phyloP scores from a whole-genome alignment of 2,329 filamentous ascomycete genomes.

The Sclerotinia spermophila region DNA sequence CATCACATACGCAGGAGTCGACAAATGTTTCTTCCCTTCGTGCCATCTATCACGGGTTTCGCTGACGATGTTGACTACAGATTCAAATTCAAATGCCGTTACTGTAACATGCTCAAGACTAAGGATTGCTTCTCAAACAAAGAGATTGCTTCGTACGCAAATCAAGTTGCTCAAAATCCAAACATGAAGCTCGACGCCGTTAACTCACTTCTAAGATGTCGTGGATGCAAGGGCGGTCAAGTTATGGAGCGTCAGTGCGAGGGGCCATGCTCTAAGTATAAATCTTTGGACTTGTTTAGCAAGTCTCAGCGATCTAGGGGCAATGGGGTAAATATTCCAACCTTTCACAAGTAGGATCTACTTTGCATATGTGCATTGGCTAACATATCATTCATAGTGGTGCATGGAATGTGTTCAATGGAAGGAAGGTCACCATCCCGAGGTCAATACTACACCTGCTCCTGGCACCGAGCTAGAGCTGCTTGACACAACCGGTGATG shows the following conservation, averaged over 20 bases:
- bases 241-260: conserved; percentile 47
- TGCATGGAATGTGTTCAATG: conserved; percentile 38
- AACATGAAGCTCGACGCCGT: conserved; percentile 23
- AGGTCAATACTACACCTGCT: conserved; percentile 22
- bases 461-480: conserved; percentile 18
- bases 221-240: conserved; percentile 43
- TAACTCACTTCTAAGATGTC: conserved; percentile 39
- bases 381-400: conserved; percentile 35
- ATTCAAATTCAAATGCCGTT: conserved; percentile 18
- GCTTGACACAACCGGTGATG: neutral
- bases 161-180: conserved; percentile 20
- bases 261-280: conserved; percentile 44
- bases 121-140: conserved; percentile 44
- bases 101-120: conserved; percentile 32
- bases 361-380: neutral
- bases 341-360: neutral
- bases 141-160: conserved; percentile 42
- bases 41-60: neutral
- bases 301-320: conserved; percentile 42
- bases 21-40: neutral
- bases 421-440: conserved; percentile 26
- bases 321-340: conserved; percentile 25
- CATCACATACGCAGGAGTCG: neutral
- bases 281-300: conserved; percentile 47
- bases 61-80: neutral